Conservation (phyloP, 306 rosid species). For the Alnus glutinosa region DNA sequence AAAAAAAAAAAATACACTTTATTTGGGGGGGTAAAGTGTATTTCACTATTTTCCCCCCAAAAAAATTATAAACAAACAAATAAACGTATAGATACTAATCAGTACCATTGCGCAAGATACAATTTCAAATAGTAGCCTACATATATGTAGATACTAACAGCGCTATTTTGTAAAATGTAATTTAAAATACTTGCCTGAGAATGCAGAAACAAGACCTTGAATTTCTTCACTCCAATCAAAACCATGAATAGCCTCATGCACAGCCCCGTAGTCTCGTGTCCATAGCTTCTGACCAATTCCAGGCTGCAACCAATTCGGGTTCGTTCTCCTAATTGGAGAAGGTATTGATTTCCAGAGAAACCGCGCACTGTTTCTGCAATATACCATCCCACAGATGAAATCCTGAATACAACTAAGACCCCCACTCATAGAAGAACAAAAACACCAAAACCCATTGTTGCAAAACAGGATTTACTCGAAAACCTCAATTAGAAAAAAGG, state of each 20-base stretch:
- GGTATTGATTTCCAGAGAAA: slow-evolving; percentile 91
- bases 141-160: not conserved
- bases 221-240: slow-evolving; percentile 80
- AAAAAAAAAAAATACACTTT: too few relatives aligned
- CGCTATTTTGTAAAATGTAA: not conserved
- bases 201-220: slow-evolving; percentile 64
- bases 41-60: too few relatives aligned
- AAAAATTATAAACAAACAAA: not conserved
- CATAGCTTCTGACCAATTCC: slow-evolving; percentile 87
- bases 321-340: slow-evolving; percentile 57
- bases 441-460: not conserved
- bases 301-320: slow-evolving; percentile 68
- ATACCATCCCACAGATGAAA: slow-evolving; percentile 33
- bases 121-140: not conserved
- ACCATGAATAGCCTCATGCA: slow-evolving; percentile 67
- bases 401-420: not conserved
- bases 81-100: not conserved
- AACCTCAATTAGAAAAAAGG: slow-evolving; percentile 3
- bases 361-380: slow-evolving; percentile 82
- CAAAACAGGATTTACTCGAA: not conserved
- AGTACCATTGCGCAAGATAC: too few relatives aligned
- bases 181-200: slow-evolving; percentile 67
- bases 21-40: too few relatives aligned
- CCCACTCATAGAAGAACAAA: not conserved
- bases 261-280: slow-evolving; percentile 67